Base-by-base conservation (phyloP, 179 eudicot genomes). In the Spergularia azorica region DNA sequence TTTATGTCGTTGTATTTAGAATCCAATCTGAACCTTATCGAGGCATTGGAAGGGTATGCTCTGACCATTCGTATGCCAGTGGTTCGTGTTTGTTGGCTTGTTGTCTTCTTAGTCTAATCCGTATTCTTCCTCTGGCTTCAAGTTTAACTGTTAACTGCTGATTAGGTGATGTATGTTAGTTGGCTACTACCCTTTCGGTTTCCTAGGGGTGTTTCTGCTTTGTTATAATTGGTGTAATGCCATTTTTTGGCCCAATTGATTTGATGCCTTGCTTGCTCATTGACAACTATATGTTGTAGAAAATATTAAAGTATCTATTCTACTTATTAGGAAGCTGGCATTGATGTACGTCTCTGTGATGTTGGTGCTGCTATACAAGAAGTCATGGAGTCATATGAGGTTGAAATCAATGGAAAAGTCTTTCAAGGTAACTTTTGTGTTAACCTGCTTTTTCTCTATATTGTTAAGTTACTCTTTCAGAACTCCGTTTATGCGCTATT, bases 321-420 rank as follows among this genome's bases (percentile, higher is more conserved):
- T 60, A 59, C 57, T 66, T 74, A 15, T 16, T 72, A 95, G 99
- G 99, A 95, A 87, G 87, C 98, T 68, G 98, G 99, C 57, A 91
- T 95, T 83, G 98, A 94, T 84, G 99, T 92, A 13, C 98, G 98
- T 64, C 90, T 95, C 63, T 87, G 99, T 82, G 99, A 95, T 85
- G 86, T 95, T 80, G 99, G 99, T 82, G 94, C 99, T 89, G 99
- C 98, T 73, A 95, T 95, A 71, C 98, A 95, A 88, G 99, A 95
- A 85, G 99, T 93, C 75, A 93, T 95, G 99, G 99, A 95, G 83
- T 95, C 98, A 2, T 91, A 95, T 84, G 98, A 95, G 81, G 99
- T 95, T 79, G 99, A 95, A 78, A 91, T 95, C 26, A 95, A 95
- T 75, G 98, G 99, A 48, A 93, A 95, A 80, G 89, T 87, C 61